Evolutionary conservation across 2,329 filamentous ascomycete species (phyloP), one percentile per base, ranked within the genome.

Genomic region (Ophiostoma piceae): DNA sequence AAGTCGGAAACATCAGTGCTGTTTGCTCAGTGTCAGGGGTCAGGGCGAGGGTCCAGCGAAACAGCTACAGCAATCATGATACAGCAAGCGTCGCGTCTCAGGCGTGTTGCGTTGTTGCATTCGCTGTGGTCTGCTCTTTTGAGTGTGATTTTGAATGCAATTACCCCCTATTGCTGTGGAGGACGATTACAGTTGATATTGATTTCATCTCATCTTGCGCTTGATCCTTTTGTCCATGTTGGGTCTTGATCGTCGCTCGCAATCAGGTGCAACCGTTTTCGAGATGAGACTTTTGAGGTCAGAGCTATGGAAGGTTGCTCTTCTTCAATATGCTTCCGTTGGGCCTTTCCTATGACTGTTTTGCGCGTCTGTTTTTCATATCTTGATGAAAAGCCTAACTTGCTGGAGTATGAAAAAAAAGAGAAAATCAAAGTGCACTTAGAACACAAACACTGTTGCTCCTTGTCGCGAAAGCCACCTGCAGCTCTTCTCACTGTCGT

Each of bases 71-170:
- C 19, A 19, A 43, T 70, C 73, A 71, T 74, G 75, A 78, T 68
- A 77, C 77, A 75, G 72, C 72, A 72, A 72, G 66, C 71, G 76
- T 78, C 76, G 74, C 75, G 57, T 62, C 11, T 74, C 90, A 85
- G 70, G 82, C 78, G 70, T 88, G 29, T 19, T 68, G 35, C 66
- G 37, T 41, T 29, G 60, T 66, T 43, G 57, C 60, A 65, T 66
- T 29, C 51, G 47, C 12, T 51, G 51, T 57, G 51, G 9, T n/a
- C n/a, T n/a, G n/a, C n/a, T n/a, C n/a, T n/a, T n/a, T n/a, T 26
- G 51, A 4, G 51, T 47, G 43, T n/a, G 0, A 4, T n/a, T n/a
- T 7, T 47, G 16, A 47, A 26, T 11, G 51, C 22, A 57, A 57
- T 57, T 57, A 57, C n/a, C 51, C 51, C 51, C 51, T 57, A 57